Evolutionary conservation across 164 flowering plant genomes (phyloP).

Genomic region (Stephania yunnanensis): DNA sequence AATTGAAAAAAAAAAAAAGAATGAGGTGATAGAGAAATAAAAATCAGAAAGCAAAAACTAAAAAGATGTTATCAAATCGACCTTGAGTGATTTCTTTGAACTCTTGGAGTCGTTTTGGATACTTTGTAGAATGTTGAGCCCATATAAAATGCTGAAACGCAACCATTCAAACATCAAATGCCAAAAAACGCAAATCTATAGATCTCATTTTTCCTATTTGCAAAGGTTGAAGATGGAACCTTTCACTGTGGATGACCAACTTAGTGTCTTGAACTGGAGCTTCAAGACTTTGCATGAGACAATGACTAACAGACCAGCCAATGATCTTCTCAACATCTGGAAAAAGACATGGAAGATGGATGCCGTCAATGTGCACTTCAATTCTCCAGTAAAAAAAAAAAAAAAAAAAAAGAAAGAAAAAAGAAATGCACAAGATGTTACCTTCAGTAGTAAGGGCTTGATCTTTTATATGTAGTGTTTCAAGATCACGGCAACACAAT

Average conservation of each 20-base stretch:
- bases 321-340: slow-evolving; percentile 72
- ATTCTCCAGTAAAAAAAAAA: no score
- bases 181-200: not conserved
- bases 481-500: slow-evolving; percentile 67
- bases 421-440: slow-evolving; percentile 14
- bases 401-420: not conserved
- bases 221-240: slow-evolving; percentile 32
- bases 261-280: slow-evolving; percentile 45
- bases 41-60: not conserved
- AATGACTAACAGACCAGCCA: slow-evolving; percentile 86
- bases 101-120: slow-evolving; percentile 66
- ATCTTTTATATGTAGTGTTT: slow-evolving; percentile 63
- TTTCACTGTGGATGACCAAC: slow-evolving; percentile 59
- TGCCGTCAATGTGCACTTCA: not conserved
- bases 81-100: slow-evolving; percentile 82
- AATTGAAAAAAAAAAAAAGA: not conserved
- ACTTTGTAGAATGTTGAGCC: slow-evolving; percentile 58
- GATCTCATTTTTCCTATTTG: not conserved
- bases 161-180: not conserved
- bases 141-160: slow-evolving; percentile 65
- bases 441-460: slow-evolving; percentile 74
- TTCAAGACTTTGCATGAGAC: slow-evolving; percentile 57
- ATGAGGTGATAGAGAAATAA: not conserved
- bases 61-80: slow-evolving; percentile 12
- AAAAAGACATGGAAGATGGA: slow-evolving; percentile 5